phyloP scores from a whole-genome alignment of 345 rosid species.

The Populus pruinosa region DNA sequence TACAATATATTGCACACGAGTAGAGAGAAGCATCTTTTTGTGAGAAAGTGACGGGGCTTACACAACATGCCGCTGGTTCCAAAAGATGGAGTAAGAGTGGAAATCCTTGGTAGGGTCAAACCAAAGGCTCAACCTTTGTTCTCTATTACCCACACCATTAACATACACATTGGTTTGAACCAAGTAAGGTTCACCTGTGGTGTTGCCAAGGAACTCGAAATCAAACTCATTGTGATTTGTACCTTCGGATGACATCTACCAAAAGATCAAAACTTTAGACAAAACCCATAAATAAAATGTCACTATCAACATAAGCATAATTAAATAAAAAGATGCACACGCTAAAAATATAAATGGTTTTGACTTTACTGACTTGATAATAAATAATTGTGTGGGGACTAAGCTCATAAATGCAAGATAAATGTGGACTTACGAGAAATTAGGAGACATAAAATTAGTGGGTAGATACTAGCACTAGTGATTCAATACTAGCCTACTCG shows the following conservation, averaged over 20 bases:
- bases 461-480: conserved; percentile 1
- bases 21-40: not conserved
- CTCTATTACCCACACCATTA: conserved; percentile 93
- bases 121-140: conserved; percentile 89
- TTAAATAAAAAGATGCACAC: not conserved
- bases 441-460: conserved; percentile 12
- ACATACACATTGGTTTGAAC: conserved; percentile 88
- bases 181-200: conserved; percentile 83
- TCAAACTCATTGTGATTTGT: conserved; percentile 89
- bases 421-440: not conserved
- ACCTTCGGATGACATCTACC: conserved; percentile 96
- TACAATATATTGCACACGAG: not conserved
- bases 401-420: conserved; percentile 2
- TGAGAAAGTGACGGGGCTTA: conserved; percentile 30
- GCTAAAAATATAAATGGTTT: not conserved
- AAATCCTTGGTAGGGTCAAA: conserved; percentile 93
- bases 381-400: not conserved
- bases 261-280: not conserved
- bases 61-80: conserved; percentile 88
- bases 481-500: not conserved
- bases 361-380: not conserved
- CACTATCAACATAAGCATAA: not conserved
- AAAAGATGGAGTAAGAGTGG: conserved; percentile 74
- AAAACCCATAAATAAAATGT: not conserved
- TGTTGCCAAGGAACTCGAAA: conserved; percentile 92